A percentile compares a stretch with the other conserved stretches of the same genome.
Conservation (phyloP, 1,284 basidiomycete species). For the Cryptococcus sp. region DNA sequence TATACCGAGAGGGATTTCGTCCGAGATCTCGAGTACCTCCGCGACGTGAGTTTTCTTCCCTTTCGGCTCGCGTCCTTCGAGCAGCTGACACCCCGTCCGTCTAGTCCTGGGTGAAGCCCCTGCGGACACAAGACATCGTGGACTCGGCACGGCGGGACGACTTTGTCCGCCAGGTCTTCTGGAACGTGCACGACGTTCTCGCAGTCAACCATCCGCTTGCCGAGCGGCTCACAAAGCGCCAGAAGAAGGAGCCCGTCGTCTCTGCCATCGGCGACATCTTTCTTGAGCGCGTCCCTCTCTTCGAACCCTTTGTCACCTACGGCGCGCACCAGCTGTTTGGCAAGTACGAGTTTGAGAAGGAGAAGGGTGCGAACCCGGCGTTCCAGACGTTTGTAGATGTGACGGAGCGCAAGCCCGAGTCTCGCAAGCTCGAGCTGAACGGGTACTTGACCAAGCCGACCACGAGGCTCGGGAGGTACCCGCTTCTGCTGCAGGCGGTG, state of each 20-base stretch:
- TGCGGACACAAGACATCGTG: conserved; percentile 70
- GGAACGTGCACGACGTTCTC: conserved; percentile 95
- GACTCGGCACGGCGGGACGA: conserved; percentile 72
- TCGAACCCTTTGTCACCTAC: conserved; percentile 89
- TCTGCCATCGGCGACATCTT: conserved; percentile 90
- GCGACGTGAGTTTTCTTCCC: conserved; percentile 64
- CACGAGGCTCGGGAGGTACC: conserved; percentile 92
- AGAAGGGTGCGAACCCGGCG: conserved; percentile 87
- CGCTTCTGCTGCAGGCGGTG: conserved; percentile 87
- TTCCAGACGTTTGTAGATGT: conserved; percentile 95
- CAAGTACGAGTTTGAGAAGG: conserved; percentile 98
- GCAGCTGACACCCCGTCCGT: conserved; percentile 3
- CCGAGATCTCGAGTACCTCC: conserved; percentile 93
- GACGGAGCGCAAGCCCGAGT: conserved; percentile 89
- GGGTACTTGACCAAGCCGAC: conserved; percentile 98
- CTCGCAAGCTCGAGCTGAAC: conserved; percentile 93
- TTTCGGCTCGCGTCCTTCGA: not conserved
- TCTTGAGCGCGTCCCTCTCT: conserved; percentile 80
- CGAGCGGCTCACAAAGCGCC: conserved; percentile 91
- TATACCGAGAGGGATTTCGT: conserved; percentile 99
- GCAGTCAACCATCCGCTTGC: conserved; percentile 83
- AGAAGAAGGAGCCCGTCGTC: conserved; percentile 90
- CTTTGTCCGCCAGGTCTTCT: conserved; percentile 93
- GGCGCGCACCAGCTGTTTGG: conserved; percentile 97
- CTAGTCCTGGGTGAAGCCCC: conserved; percentile 85